Base-by-base conservation (phyloP, 202 grass and related monocot species). In the Brachypodium distachyon region DNA sequence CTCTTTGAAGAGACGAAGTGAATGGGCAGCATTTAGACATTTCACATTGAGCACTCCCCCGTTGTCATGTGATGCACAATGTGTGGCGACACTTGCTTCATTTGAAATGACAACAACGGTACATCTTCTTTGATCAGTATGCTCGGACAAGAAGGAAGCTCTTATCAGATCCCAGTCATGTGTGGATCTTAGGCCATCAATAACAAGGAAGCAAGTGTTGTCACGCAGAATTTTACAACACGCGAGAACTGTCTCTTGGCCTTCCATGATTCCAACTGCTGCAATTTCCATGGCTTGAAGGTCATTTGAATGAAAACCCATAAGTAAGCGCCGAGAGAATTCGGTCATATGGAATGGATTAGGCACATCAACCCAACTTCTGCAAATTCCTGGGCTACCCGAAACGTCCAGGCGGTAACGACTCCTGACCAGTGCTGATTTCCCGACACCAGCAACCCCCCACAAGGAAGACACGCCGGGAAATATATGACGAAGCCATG, bases 121-220 rank as follows among this genome's bases (percentile, higher is more conserved):
- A 19, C 7, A 4, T 2, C 22, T 25, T 1, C 7, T 27, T 1
- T 18, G 8, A n/a, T n/a, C n/a, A 2, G 23, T 54, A 42, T 4
- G 32, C 27, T 49, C 52, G 1, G 19, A 10, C 9, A 77, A 3
- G 2, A 53, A 53, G n/a, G n/a, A 0, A 52, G 6, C 3, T 67
- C 54, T 16, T 54, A 78, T 54, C 21, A 13, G 27, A 40, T 78
- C 75, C 75, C 75, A 78, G 3, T 78, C 60, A 19, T 42, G 14
- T 0, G 4, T 51, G 31, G 74, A 77, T 19, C 3, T 1, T 4
- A 66, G 5, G 9, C 34, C 33, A 31, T 78, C 46, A 29, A 78
- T 67, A 32, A 78, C 48, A 13, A 78, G 16, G 21, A 55, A 1
- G 9, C 11, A 55, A 0, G 4, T 4, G 4, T 55, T 0, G 25